Conservation (phyloP, 345 rosid genomes). For the Melastoma malabathricum region DNA sequence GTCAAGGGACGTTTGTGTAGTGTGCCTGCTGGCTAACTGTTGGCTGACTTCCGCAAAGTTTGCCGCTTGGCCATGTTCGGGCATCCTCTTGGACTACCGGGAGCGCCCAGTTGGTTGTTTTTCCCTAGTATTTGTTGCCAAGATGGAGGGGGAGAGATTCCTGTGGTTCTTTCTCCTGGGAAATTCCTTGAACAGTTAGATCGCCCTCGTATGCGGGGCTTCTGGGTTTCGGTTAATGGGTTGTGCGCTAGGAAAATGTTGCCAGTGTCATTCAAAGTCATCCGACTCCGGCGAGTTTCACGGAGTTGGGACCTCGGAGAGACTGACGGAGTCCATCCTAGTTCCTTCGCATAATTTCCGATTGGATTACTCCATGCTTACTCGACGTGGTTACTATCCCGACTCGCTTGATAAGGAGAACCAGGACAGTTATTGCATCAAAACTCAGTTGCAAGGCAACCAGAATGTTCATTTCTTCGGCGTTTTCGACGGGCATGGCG, state of each 20-base stretch:
- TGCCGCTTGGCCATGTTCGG: too few relatives aligned
- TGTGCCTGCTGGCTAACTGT: too few relatives aligned
- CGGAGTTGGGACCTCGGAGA: slow-evolving; percentile 23
- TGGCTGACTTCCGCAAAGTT: too few relatives aligned
- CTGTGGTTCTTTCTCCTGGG: slow-evolving; percentile 5
- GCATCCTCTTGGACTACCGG: too few relatives aligned
- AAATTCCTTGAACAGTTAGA: slow-evolving; percentile 13
- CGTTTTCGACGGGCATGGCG: too few relatives aligned
- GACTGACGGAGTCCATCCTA: slow-evolving; percentile 40
- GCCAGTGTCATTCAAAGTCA: slow-evolving; percentile 44
- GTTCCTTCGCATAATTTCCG: slow-evolving; percentile 56
- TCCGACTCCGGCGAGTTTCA: slow-evolving; percentile 26
- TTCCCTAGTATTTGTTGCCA: too few relatives aligned
- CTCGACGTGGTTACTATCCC: slow-evolving; percentile 80
- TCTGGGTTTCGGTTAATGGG: slow-evolving; percentile 37
- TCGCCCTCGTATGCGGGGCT: slow-evolving; percentile 7
- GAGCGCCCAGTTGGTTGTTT: too few relatives aligned
- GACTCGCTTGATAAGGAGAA: slow-evolving; percentile 71
- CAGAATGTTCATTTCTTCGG: too few relatives aligned
- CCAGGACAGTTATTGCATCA: slow-evolving; percentile 28
- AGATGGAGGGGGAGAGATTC: too few relatives aligned
- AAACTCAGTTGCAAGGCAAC: too few relatives aligned
- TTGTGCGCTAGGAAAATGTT: slow-evolving; percentile 77
- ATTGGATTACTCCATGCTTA: slow-evolving; percentile 57
- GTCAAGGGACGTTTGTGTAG: too few relatives aligned